A percentile compares a stretch with the other conserved stretches of the same genome.
Evolutionary conservation across 345 rosid genomes (phyloP).

Genomic region (Combretum micranthum): DNA sequence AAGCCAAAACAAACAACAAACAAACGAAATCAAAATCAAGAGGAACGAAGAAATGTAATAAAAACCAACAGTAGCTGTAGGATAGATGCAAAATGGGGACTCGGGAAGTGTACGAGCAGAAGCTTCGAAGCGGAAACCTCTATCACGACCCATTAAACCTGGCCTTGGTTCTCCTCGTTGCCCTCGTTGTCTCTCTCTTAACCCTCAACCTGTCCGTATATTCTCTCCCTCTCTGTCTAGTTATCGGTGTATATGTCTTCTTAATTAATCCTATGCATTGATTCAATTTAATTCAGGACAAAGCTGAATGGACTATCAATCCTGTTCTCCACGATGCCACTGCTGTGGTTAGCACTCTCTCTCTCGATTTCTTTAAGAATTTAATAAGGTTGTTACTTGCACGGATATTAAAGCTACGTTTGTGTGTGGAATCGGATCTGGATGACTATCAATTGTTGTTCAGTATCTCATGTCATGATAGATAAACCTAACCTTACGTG

Average conservation of each 20-base stretch:
- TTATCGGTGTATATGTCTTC: neutral
- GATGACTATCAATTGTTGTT: too few relatives aligned
- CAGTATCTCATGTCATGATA: too few relatives aligned
- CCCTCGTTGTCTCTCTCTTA: slow-evolving; percentile 89
- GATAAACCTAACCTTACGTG: too few relatives aligned
- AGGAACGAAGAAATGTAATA: too few relatives aligned
- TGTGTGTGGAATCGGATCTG: too few relatives aligned
- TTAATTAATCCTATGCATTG: neutral
- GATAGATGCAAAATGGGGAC: slow-evolving; percentile 49
- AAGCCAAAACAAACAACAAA: too few relatives aligned
- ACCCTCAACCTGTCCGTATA: slow-evolving; percentile 41
- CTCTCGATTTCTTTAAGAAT: neutral
- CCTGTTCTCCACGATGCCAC: slow-evolving; percentile 79
- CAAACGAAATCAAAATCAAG: too few relatives aligned
- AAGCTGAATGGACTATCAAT: slow-evolving; percentile 75
- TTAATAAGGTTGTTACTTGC: slow-evolving; percentile 1
- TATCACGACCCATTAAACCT: slow-evolving; percentile 72
- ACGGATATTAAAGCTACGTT: neutral
- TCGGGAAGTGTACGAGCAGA: slow-evolving; percentile 82
- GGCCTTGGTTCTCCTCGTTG: slow-evolving; percentile 91
- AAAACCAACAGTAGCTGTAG: too few relatives aligned
- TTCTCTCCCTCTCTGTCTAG: neutral
- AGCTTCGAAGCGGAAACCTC: slow-evolving; percentile 57
- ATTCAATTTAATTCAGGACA: slow-evolving; percentile 28
- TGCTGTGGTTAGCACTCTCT: slow-evolving; percentile 57